A percentile compares a stretch with the other conserved stretches of the same genome.
phyloP scores from a whole-genome alignment of 2,329 filamentous ascomycete species.

The Hymenoscyphus albidus region DNA sequence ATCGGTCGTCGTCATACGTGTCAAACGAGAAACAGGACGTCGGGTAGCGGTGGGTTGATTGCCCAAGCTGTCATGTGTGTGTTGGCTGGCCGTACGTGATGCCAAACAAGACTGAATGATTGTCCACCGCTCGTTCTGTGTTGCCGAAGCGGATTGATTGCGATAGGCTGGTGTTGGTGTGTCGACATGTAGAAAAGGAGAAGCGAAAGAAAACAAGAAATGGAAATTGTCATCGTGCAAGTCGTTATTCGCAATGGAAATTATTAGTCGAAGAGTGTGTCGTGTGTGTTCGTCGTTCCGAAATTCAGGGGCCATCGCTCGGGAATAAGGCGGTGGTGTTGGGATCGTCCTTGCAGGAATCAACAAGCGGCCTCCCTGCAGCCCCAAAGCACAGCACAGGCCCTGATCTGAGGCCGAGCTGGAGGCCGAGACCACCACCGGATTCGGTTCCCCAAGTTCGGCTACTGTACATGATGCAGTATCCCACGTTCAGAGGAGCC shows the following conservation, averaged over 20 bases:
- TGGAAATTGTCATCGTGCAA: slow-evolving; percentile 5
- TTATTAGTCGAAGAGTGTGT: neutral
- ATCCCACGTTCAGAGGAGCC: slow-evolving; percentile 6
- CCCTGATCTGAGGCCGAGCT: neutral
- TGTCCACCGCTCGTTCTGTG: slow-evolving; percentile 1
- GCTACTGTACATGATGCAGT: slow-evolving; percentile 5
- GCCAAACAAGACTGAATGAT: slow-evolving; percentile 2
- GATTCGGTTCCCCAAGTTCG: neutral
- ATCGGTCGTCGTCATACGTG: neutral
- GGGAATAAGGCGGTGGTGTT: neutral
- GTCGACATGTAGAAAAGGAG: slow-evolving; percentile 3
- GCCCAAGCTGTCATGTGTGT: neutral
- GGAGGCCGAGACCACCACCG: neutral
- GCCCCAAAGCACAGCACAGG: slow-evolving; percentile 3
- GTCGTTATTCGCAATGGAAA: neutral
- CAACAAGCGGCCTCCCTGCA: slow-evolving; percentile 4
- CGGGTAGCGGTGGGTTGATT: slow-evolving; percentile 3
- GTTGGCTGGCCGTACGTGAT: neutral
- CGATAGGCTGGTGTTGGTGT: neutral
- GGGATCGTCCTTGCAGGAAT: slow-evolving; percentile 10
- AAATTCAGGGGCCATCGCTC: neutral
- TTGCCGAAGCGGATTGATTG: neutral
- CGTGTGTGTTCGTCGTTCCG: neutral
- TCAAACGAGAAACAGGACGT: slow-evolving; percentile 5
- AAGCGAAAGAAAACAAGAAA: neutral